phyloP scores from a whole-genome alignment of 805 yeast genomes.

The Jamesozyma hellenica region DNA sequence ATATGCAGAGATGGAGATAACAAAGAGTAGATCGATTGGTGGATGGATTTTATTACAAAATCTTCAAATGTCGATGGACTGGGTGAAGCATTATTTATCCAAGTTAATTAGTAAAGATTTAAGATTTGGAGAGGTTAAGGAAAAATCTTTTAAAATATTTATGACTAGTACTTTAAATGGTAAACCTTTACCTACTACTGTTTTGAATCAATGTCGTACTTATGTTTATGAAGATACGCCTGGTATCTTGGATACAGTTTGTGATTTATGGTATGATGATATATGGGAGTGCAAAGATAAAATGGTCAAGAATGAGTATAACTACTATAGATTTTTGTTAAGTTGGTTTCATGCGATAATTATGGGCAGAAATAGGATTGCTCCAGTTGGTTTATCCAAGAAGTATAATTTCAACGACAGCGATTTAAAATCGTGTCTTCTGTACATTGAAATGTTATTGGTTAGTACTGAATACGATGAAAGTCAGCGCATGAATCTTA shows the following conservation, averaged over 20 bases:
- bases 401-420: slow-evolving; percentile 61
- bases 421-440: slow-evolving; percentile 48
- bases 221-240: slow-evolving; percentile 53
- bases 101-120: slow-evolving; percentile 32
- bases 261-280: slow-evolving; percentile 24
- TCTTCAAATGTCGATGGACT: slow-evolving; percentile 56
- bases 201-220: slow-evolving; percentile 42
- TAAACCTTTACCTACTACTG: slow-evolving; percentile 44
- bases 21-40: slow-evolving; percentile 38
- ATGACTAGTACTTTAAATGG: slow-evolving; percentile 50
- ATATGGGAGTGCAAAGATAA: slow-evolving; percentile 28
- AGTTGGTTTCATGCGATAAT: slow-evolving; percentile 65
- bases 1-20: slow-evolving; percentile 46
- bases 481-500: neutral
- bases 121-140: slow-evolving; percentile 11
- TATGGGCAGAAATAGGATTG: slow-evolving; percentile 46
- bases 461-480: neutral
- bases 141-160: slow-evolving; percentile 41
- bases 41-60: slow-evolving; percentile 75
- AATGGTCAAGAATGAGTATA: slow-evolving; percentile 2
- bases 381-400: slow-evolving; percentile 53
- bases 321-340: slow-evolving; percentile 42
- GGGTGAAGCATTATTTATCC: slow-evolving; percentile 47
- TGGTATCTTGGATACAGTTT: slow-evolving; percentile 30
- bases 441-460: slow-evolving; percentile 29